Percentiles rank a stretch among this genome's conserved stretches.
These are phyloP conservation scores for Uronychia setigera DNA, from an alignment of 73 alveolate species.

Conservation along the genomic window DNA sequence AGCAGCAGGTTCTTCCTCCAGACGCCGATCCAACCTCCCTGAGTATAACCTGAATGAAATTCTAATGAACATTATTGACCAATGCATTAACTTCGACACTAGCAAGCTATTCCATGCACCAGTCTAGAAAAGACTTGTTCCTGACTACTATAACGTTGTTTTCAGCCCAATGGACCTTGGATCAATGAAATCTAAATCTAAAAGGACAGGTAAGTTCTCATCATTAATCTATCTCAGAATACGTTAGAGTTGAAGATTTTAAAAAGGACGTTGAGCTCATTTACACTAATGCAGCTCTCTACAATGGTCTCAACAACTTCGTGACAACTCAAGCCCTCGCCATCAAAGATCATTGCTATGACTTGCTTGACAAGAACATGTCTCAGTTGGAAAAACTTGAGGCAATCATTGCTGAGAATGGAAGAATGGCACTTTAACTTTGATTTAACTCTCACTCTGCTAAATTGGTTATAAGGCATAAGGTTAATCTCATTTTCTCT, in stretches of 20 bases:
- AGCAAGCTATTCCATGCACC: constrained; percentile 49
- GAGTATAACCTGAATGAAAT: constrained; percentile 19
- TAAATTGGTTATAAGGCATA: not conserved
- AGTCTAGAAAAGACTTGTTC: constrained; percentile 75
- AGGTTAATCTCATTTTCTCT: not conserved
- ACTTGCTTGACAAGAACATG: constrained; percentile 19
- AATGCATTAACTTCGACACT: constrained; percentile 48
- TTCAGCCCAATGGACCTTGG: constrained; percentile 86
- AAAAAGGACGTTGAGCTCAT: constrained; percentile 42
- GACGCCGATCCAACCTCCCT: constrained; percentile 8
- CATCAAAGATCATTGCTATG: constrained; percentile 26
- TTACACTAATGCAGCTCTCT: constrained; percentile 48
- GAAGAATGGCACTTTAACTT: not conserved
- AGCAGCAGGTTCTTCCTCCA: not conserved
- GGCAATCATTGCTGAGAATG: not conserved
- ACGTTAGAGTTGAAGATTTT: constrained; percentile 31
- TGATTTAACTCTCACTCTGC: not conserved
- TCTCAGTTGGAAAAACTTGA: constrained; percentile 9
- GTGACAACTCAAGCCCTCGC: constrained; percentile 33
- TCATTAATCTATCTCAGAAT: constrained; percentile 23
- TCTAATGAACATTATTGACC: constrained; percentile 35
- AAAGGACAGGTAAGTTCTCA: constrained; percentile 31
- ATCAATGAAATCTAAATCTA: constrained; percentile 77
- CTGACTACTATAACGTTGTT: constrained; percentile 84
- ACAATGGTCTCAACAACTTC: constrained; percentile 43